These are phyloP conservation scores for Wickerhamomyces sydowiorum DNA, from an alignment of 805 yeast genomes.

Conservation along the genomic window DNA sequence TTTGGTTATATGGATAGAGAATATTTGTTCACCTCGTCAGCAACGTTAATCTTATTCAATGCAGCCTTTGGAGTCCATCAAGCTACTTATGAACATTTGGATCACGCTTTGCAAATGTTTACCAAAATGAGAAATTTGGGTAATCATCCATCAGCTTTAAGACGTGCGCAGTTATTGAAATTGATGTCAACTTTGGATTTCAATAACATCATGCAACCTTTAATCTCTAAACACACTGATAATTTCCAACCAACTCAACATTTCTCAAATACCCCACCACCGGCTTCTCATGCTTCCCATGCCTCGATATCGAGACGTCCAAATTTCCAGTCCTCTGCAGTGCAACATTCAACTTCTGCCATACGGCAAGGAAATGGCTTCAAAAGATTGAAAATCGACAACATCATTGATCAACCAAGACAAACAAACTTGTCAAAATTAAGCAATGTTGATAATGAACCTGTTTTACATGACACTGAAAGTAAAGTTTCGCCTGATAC, in stretches of 20 bases:
- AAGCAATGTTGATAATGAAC: conserved; percentile 1
- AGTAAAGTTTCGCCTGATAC: conserved; percentile 22
- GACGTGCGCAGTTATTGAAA: conserved; percentile 66
- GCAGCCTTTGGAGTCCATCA: conserved; percentile 81
- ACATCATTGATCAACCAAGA: conserved; percentile 6
- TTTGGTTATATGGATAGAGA: conserved; percentile 89
- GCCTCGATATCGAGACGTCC: not conserved
- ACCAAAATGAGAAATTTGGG: conserved; percentile 74
- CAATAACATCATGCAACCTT: conserved; percentile 54
- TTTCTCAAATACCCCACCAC: conserved; percentile 10
- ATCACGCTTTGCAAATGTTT: conserved; percentile 64
- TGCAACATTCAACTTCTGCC: not conserved
- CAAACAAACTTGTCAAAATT: not conserved
- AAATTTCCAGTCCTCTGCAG: not conserved
- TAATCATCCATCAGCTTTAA: conserved; percentile 71
- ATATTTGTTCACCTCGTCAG: conserved; percentile 70
- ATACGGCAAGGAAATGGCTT: not conserved
- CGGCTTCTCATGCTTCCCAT: not conserved
- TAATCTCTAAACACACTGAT: conserved; percentile 55
- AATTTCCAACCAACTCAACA: conserved; percentile 24
- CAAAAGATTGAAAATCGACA: conserved; percentile 13
- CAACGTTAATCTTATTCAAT: conserved; percentile 66
- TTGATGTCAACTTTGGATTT: conserved; percentile 62
- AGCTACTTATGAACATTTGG: conserved; percentile 64
- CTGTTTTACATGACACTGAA: conserved; percentile 16